Conservation (phyloP, 139 green algal species). For the Asterochloris erici region DNA sequence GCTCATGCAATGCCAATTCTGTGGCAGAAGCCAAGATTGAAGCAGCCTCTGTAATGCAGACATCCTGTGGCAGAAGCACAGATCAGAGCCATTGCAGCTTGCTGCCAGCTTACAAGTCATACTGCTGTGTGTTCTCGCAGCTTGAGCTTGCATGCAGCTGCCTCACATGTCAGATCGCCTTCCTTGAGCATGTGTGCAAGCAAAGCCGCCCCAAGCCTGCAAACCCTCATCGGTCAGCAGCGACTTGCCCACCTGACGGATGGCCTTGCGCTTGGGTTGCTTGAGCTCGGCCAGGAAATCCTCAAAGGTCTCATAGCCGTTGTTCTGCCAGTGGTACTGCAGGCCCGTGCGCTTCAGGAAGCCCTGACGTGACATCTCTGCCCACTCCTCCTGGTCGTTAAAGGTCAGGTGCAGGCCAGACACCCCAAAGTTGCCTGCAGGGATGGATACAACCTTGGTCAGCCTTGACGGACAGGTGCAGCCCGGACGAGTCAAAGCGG, state of each 20-base stretch:
- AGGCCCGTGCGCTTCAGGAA: constrained; percentile 70
- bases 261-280: constrained; percentile 84
- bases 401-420: constrained; percentile 87
- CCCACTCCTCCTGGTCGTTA: constrained; percentile 62
- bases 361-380: constrained; percentile 48
- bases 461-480: neutral
- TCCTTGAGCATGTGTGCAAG: neutral
- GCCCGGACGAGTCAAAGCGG: neutral
- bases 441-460: neutral
- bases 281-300: constrained; percentile 79
- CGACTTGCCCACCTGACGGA: constrained; percentile 65
- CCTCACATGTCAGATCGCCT: neutral
- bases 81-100: too few relatives aligned
- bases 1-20: neutral
- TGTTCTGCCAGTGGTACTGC: constrained; percentile 48
- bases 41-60: too few relatives aligned
- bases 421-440: constrained; percentile 49
- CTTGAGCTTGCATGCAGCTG: too few relatives aligned
- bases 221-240: too few relatives aligned
- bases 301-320: constrained; percentile 71
- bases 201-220: neutral
- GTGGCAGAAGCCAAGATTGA: neutral
- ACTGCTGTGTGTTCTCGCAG: too few relatives aligned
- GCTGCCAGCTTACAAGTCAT: too few relatives aligned
- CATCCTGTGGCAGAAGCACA: too few relatives aligned